Base-by-base conservation (phyloP, 257 asterid species). In the Pogostemon cablin region DNA sequence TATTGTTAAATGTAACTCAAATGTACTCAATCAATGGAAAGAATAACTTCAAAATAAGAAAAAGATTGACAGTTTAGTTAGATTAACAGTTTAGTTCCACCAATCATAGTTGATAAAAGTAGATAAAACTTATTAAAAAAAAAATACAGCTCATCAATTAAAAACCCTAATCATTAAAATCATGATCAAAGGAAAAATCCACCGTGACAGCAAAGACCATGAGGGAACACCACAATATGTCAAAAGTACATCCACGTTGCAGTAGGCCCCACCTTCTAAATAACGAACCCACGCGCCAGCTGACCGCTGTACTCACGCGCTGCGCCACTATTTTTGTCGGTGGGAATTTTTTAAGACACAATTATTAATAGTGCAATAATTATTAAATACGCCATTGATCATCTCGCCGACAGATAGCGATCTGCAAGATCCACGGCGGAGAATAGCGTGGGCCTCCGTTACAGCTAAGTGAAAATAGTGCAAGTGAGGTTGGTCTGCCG, bases 391-490 rank as follows among this genome's bases (percentile, higher is more conserved):
- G 64, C 74, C 63, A 37, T 37, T 32, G 77, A 46, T 60, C 65
- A 66, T 52, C 41, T 67, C 71, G 73, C 83, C 86, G 84, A 77
- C 87, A 71, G 68, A 58, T 20, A 58, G 65, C 61, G n/a, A 50
- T 39, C 62, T 35, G 55, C 59, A 32, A 46, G 73, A 80, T 83
- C 68, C 5, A 77, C 73, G 81, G 83, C 17, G 4, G 0, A 0
- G 0, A 17, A 10, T 38, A 0, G 2, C 0, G 43, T 34, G 67
- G 75, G 73, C 50, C 70, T 70, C 4, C 1, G 4, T 63, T 15
- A 66, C 68, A 77, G 81, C 81, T 73, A 71, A 49, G 48, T 32
- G 67, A 57, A 62, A 47, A n/a, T 40, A 62, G 44, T 61, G 41
- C 59, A 5, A 46, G 68, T 69, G 77, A 77, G 62, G 81, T 72